These are phyloP conservation scores for Polytrichum formosum DNA, from an alignment of 225 moss, liverwort and hornwort genomes.

Conservation along the genomic window DNA sequence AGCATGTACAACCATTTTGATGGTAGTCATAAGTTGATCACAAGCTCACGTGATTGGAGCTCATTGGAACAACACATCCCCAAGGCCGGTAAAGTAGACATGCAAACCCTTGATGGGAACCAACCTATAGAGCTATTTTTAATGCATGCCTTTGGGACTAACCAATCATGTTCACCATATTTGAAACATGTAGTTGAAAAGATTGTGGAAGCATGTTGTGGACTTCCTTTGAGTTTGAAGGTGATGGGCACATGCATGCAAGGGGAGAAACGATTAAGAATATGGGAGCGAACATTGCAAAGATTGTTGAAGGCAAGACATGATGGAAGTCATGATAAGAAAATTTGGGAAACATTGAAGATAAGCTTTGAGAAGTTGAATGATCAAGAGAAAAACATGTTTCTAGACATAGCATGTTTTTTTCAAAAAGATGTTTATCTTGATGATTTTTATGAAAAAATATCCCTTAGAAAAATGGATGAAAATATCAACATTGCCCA, in stretches of 20 bases:
- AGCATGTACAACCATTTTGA: neutral
- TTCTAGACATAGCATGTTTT: constrained; percentile 5
- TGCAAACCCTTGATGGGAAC: constrained; percentile 4
- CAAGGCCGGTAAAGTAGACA: neutral
- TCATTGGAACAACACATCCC: neutral
- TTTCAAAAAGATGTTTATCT: neutral
- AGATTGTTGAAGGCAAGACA: neutral
- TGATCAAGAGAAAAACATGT: neutral
- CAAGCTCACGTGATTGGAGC: neutral
- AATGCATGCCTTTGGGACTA: neutral
- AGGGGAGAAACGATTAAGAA: neutral
- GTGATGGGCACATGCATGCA: neutral
- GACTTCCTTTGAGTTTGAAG: constrained; percentile 11
- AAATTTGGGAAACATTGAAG: constrained; percentile 2
- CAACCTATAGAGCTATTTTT: constrained; percentile 4
- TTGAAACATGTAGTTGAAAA: constrained; percentile 1
- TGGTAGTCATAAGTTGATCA: neutral
- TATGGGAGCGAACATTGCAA: constrained; percentile 5
- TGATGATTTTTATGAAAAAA: neutral
- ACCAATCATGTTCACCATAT: neutral
- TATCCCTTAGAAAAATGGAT: neutral
- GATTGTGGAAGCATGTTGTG: constrained; percentile 8
- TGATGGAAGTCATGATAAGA: constrained; percentile 6
- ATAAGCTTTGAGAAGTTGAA: constrained; percentile 5
- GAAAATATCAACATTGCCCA: neutral